Conservation (phyloP, 805 yeast genomes). For the Kuraishia cidri region DNA sequence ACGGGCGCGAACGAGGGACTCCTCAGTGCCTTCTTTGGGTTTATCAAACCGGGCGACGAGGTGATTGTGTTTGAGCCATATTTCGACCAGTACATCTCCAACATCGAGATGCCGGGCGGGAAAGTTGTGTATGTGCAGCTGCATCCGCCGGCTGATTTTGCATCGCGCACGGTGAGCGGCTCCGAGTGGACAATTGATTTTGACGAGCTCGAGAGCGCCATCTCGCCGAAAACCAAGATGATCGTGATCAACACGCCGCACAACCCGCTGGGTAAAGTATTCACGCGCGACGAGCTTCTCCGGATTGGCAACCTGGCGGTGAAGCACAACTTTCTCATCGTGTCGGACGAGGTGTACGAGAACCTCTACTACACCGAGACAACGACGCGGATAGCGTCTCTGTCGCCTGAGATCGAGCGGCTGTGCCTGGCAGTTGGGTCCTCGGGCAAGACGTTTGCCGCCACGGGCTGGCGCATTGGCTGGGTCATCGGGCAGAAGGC, state of each 20-base stretch:
- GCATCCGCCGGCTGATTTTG: slow-evolving; percentile 71
- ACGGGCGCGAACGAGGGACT: slow-evolving; percentile 98
- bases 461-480: slow-evolving; percentile 98
- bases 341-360: slow-evolving; percentile 95
- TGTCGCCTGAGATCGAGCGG: slow-evolving; percentile 69
- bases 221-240: slow-evolving; percentile 72
- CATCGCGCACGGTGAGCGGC: slow-evolving; percentile 57
- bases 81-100: slow-evolving; percentile 93
- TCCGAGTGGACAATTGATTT: slow-evolving; percentile 85
- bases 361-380: slow-evolving; percentile 69
- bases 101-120: slow-evolving; percentile 91
- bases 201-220: slow-evolving; percentile 62
- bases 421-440: slow-evolving; percentile 89
- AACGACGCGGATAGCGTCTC: slow-evolving; percentile 67
- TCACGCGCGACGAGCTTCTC: slow-evolving; percentile 67
- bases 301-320: slow-evolving; percentile 78
- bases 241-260: slow-evolving; percentile 91
- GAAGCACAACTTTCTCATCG: slow-evolving; percentile 69
- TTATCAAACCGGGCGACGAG: slow-evolving; percentile 83
- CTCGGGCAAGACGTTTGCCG: slow-evolving; percentile 96
- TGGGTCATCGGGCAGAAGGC: slow-evolving; percentile 90
- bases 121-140: slow-evolving; percentile 80
- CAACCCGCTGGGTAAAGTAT: slow-evolving; percentile 92
- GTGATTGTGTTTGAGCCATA: slow-evolving; percentile 95
- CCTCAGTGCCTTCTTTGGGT: slow-evolving; percentile 75